A percentile compares a stretch with the other conserved stretches of the same genome.
These are phyloP conservation scores for Durusdinium trenchii DNA, from an alignment of 73 alveolate genomes.

Conservation along the genomic window DNA sequence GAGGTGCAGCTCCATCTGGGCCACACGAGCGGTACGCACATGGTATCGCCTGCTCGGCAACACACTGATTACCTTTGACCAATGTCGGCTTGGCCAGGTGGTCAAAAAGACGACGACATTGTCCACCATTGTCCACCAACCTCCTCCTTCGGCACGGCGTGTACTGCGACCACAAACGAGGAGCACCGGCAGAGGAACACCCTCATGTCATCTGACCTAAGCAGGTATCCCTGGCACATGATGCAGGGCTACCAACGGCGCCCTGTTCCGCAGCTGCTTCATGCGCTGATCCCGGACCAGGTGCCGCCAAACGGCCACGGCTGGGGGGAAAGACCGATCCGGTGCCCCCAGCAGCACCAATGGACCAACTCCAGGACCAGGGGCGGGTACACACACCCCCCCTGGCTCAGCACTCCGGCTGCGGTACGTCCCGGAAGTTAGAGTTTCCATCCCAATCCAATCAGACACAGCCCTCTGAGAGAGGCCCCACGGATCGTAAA, in stretches of 20 bases:
- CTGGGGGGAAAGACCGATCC: too few species aligned
- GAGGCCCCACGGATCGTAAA: too few species aligned
- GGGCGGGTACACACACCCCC: too few species aligned
- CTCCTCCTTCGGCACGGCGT: background rate
- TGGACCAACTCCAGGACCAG: background rate
- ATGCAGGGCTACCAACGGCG: too few species aligned
- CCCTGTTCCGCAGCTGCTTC: too few species aligned
- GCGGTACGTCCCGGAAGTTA: too few species aligned
- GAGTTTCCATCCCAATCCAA: too few species aligned
- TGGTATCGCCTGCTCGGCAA: background rate
- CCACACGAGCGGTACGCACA: background rate
- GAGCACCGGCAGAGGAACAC: background rate
- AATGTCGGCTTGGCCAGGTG: background rate
- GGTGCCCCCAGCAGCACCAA: too few species aligned
- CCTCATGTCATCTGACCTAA: background rate
- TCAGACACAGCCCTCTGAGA: too few species aligned
- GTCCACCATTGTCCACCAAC: background rate
- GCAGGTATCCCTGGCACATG: background rate
- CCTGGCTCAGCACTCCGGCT: too few species aligned
- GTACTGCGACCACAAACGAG: background rate
- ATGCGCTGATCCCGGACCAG: too few species aligned
- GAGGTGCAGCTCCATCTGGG: background rate
- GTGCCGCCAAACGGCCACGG: too few species aligned
- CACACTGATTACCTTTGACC: background rate
- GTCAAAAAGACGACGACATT: background rate